These are phyloP conservation scores for Saraca asoca DNA, from an alignment of 331 rosid genomes.

Conservation along the genomic window DNA sequence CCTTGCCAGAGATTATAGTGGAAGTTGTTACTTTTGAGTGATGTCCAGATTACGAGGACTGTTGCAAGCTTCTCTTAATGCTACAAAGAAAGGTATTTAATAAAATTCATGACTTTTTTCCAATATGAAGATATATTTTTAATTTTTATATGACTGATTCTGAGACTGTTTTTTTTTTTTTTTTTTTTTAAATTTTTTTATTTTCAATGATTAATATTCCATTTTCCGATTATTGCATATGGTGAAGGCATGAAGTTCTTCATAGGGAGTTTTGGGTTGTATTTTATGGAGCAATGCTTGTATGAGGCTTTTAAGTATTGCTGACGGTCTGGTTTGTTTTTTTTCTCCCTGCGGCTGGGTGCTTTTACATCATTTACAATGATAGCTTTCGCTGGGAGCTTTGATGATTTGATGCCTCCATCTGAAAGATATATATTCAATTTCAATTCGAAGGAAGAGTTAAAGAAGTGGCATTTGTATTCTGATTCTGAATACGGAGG, in stretches of 20 bases:
- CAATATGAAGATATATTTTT: no score
- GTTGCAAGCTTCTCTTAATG: conserved; percentile 71
- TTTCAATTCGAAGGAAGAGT: conserved; percentile 76
- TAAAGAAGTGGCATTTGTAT: conserved; percentile 85
- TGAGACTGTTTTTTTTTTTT: no score
- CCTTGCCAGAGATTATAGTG: background rate
- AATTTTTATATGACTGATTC: background rate
- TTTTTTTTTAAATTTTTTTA: no score
- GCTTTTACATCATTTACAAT: conserved; percentile 22
- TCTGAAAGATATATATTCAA: conserved; percentile 70
- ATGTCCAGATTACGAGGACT: conserved; percentile 78
- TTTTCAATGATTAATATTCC: background rate
- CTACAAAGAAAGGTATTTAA: conserved; percentile 73
- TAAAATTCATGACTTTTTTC: no score
- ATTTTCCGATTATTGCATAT: background rate
- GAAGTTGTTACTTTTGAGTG: conserved; percentile 27
- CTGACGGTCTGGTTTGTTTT: background rate
- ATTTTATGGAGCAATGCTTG: background rate
- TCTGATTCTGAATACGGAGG: conserved; percentile 95
- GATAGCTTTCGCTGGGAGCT: conserved; percentile 60
- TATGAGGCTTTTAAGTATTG: background rate
- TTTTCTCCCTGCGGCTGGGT: background rate
- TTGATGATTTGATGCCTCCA: conserved; percentile 87
- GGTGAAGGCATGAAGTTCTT: background rate
- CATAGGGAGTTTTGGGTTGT: background rate